Evolutionary conservation across 1,284 basidiomycete species (phyloP), one percentile per base, ranked within the genome.

Genomic region (Microbotryomycetes sp.): DNA sequence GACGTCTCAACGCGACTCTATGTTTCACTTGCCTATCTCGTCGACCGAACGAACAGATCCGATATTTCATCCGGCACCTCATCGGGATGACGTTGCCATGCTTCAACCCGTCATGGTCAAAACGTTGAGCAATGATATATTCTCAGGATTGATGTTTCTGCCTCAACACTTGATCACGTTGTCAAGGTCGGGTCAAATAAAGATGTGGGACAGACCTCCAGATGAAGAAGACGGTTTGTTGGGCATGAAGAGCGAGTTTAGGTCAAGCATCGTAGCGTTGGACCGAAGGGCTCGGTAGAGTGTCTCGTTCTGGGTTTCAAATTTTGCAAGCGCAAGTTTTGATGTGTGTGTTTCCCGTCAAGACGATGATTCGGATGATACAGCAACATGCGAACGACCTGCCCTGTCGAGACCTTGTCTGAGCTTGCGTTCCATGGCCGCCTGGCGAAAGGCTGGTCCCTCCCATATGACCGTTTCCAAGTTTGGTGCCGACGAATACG

Each of bases 81-180:
- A 89, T 2, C 80, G 90, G 27, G 89, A 87, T 64, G 91, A 96
- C 69, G 85, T 94, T 6, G 88, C 91, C 4, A 82, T 90, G 28
- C 84, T 96, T 3, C 92, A 96, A 72, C 92, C 92, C 27, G 89
- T 94, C 41, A 78, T 94, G 68, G 89, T 91, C 64, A 68, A 68
- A 48, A 51, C 49, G 18, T 61, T 68, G n/a, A 63, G 61, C 50
- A 46, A 47, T 49, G 66, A 68, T 47, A 30, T 68, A 26, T 66
- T 65, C 13, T 49, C 55, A 7, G 35, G 30, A 6, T 21, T 68
- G 29, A 21, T 46, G 9, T 30, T 63, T 48, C 26, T 68, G 4
- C 64, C 59, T 5, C 50, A 61, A 5, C 56, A 52, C 45, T 16
- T 68, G 21, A 26, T 68, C 5, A 49, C 56, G 2, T 54, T 51